These are phyloP conservation scores for Euphrasia confusa DNA, from an alignment of 257 asterid genomes.

Conservation along the genomic window DNA sequence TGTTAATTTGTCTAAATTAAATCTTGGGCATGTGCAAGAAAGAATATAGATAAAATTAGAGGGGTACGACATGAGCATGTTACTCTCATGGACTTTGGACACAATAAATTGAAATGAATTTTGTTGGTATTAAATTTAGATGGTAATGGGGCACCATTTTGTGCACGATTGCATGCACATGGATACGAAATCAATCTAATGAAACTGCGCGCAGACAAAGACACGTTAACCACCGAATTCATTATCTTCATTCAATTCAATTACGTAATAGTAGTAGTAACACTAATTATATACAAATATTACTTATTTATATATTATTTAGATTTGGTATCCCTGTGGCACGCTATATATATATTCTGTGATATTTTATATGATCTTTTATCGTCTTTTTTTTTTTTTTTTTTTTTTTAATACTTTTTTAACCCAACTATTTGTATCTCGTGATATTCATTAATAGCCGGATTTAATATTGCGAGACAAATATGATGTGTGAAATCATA, in stretches of 20 bases:
- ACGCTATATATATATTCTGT: background rate
- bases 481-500: too few species aligned
- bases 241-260: background rate
- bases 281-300: background rate
- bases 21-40: slow-evolving; percentile 25
- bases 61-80: slow-evolving; percentile 31
- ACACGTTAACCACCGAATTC: background rate
- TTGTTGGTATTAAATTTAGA: slow-evolving; percentile 5
- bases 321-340: background rate
- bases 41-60: background rate
- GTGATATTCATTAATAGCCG: too few species aligned
- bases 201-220: slow-evolving; percentile 1
- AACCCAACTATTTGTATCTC: too few species aligned
- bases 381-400: too few species aligned
- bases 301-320: too few species aligned
- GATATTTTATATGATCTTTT: too few species aligned
- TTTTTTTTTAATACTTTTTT: too few species aligned
- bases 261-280: background rate
- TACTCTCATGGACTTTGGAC: slow-evolving; percentile 29
- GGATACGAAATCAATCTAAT: slow-evolving; percentile 13
- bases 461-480: too few species aligned
- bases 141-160: slow-evolving; percentile 33
- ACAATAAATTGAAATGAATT: slow-evolving; percentile 18
- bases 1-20: too few species aligned
- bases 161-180: slow-evolving; percentile 39